phyloP scores from a whole-genome alignment of 2,329 filamentous ascomycete genomes.

The Amylocarpus encephaloides region DNA sequence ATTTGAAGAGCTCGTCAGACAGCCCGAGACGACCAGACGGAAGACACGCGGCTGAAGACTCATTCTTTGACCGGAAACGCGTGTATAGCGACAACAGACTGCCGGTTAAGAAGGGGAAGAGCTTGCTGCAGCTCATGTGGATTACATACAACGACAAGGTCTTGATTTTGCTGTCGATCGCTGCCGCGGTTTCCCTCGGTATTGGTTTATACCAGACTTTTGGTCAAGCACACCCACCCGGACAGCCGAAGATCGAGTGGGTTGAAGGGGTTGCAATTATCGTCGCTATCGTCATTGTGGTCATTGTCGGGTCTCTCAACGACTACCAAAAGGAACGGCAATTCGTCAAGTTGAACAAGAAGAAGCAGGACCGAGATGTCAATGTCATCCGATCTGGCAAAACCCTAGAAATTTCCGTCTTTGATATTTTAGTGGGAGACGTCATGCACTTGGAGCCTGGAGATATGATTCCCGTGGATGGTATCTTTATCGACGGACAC shows the following conservation, averaged over 20 bases:
- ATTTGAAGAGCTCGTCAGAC: conserved; percentile 14
- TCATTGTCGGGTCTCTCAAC: conserved; percentile 69
- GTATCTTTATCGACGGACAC: conserved; percentile 62
- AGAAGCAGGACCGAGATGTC: conserved; percentile 69
- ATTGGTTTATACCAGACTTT: conserved; percentile 70
- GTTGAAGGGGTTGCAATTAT: conserved; percentile 77
- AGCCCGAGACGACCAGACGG: not conserved
- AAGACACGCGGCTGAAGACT: conserved; percentile 10
- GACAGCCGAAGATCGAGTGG: conserved; percentile 59
- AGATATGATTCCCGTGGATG: conserved; percentile 65
- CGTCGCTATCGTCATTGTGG: conserved; percentile 68
- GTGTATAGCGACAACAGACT: conserved; percentile 63
- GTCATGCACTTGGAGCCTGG: conserved; percentile 68
- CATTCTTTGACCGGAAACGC: conserved; percentile 58
- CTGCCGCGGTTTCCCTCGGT: conserved; percentile 66
- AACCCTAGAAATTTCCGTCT: conserved; percentile 61
- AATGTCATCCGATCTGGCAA: conserved; percentile 72
- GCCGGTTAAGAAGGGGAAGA: conserved; percentile 64
- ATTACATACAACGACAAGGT: conserved; percentile 80
- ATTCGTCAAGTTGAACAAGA: conserved; percentile 73
- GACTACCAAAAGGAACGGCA: conserved; percentile 79
- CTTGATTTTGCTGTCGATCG: conserved; percentile 62
- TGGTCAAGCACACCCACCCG: conserved; percentile 43
- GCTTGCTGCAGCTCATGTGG: conserved; percentile 65
- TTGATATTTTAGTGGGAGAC: conserved; percentile 68